These are phyloP conservation scores for Oryza longistaminata DNA, from an alignment of 176 grass and related monocot genomes.

Conservation along the genomic window DNA sequence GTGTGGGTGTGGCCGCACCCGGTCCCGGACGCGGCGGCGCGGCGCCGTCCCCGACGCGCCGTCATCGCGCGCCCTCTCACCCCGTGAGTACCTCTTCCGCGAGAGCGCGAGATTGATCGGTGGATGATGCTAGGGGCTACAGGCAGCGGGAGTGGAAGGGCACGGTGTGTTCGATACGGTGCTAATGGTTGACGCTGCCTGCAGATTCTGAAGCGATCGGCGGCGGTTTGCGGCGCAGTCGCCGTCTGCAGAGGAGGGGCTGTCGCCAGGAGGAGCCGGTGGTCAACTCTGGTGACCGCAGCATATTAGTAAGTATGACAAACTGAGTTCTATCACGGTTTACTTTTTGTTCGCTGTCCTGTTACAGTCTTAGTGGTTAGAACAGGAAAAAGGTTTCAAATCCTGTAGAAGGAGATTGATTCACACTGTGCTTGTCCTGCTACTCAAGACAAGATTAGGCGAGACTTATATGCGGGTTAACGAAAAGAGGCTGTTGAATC, in stretches of 20 bases:
- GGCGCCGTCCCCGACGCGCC: neutral
- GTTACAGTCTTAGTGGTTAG: neutral
- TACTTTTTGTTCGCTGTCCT: neutral
- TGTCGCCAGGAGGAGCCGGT: neutral
- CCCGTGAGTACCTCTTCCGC: neutral
- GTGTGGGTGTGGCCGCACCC: neutral
- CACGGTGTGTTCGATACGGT: neutral
- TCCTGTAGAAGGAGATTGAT: neutral
- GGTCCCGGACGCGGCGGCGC: neutral
- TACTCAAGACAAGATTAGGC: neutral
- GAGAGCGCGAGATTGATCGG: neutral
- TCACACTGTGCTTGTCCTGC: neutral
- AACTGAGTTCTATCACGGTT: neutral
- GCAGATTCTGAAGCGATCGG: constrained; percentile 33
- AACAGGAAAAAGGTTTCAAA: neutral
- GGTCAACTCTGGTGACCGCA: constrained; percentile 22
- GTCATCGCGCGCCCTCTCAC: neutral
- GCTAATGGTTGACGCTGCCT: neutral
- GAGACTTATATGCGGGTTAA: neutral
- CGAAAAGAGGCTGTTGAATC: neutral
- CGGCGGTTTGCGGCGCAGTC: neutral
- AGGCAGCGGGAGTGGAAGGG: neutral
- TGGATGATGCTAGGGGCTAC: neutral
- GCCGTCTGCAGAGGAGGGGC: neutral
- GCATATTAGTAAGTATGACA: constrained; percentile 34